Percentiles rank a stretch among this genome's conserved stretches.
Conservation (phyloP, 495 filamentous ascomycete genomes). For the Cairneyella variabilis region DNA sequence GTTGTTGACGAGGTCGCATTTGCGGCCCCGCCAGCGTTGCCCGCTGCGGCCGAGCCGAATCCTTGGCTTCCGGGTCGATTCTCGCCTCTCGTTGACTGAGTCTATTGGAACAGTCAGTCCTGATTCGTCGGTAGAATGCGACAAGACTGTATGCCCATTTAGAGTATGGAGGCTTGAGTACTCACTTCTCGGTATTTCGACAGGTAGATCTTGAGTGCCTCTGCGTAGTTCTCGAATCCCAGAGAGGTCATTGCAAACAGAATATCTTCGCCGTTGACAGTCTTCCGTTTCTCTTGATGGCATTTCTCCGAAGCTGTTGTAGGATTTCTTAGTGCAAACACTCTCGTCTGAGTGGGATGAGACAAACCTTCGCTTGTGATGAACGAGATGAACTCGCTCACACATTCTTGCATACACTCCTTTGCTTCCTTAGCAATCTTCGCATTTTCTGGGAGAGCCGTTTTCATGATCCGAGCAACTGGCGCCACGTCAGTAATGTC, state of each 20-base stretch:
- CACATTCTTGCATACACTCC: constrained; percentile 99
- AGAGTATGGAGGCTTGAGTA: constrained; percentile 14
- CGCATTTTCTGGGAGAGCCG: constrained; percentile 92
- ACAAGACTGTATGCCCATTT: too few relatives aligned
- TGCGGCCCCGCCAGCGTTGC: constrained; percentile 35
- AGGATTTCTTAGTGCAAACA: constrained; percentile 13
- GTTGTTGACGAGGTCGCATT: constrained; percentile 42
- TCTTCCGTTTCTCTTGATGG: constrained; percentile 98
- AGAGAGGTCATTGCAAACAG: constrained; percentile 98
- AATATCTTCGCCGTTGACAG: constrained; percentile 98
- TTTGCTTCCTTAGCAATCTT: constrained; percentile 99
- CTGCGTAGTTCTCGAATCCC: constrained; percentile 97
- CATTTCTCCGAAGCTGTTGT: constrained; percentile 92
- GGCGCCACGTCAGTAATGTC: constrained; percentile 81
- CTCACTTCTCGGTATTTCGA: constrained; percentile 97
- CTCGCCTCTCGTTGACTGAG: constrained; percentile 73
- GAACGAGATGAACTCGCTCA: constrained; percentile 99
- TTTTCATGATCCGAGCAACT: constrained; percentile 99
- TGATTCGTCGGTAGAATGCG: constrained; percentile 8
- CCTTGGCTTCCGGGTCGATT: constrained; percentile 68
- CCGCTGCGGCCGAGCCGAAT: constrained; percentile 49
- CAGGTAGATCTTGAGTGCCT: constrained; percentile 96
- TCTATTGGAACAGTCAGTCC: constrained; percentile 40
- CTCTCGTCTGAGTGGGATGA: constrained; percentile 11
- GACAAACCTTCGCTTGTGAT: constrained; percentile 93